Base-by-base conservation (phyloP, 352 stramenopile species). In the Blastocystis sp. region DNA sequence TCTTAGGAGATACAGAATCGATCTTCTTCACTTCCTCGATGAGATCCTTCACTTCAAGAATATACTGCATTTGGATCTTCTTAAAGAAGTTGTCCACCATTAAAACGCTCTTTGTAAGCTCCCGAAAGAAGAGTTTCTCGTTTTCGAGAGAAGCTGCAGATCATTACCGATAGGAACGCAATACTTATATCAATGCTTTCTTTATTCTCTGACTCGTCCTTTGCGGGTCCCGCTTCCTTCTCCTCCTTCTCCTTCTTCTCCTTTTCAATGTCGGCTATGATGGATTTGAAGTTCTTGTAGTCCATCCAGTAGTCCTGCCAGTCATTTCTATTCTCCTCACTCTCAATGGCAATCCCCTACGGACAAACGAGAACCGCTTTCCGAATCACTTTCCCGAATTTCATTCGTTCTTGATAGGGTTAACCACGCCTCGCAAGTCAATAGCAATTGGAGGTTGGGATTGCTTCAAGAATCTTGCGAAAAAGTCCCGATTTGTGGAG, bases 241-340 rank as follows among this genome's bases (percentile, higher is more conserved):
- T 28, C 40, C n/a, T 66, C 45, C 48, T 81, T 81, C 21, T 81
- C 71, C 45, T 87, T 77, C 62, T 77, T 87, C 59, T 87, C 77
- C 45, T 87, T 61, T 11, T 77, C 77, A 77, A 87, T 77, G 21
- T 87, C 77, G 21, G 65, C 77, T 38, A 87, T 77, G 24, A 87
- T 87, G 21, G 63, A n/a, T 78, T 87, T 87, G 59, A 87, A 87
- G 28, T 87, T 45, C 34, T 87, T 87, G 52, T 87, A 87, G 28
- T 87, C 45, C 77, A 87, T 87, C 77, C 77, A 87, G 28, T 74
- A 76, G 14, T 74, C 62, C 71, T 74, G 52, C 77, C 77, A 87
- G 17, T 87, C 77, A 14, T 48, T 70, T 78, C 71, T 81, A 81
- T n/a, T 34, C 3, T 42, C 21, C 42, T 65, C 42, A 43, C 28